Evolutionary conservation across 1,139 yeast genomes (phyloP).

Genomic region (Magnusiomyces suaveolens): DNA sequence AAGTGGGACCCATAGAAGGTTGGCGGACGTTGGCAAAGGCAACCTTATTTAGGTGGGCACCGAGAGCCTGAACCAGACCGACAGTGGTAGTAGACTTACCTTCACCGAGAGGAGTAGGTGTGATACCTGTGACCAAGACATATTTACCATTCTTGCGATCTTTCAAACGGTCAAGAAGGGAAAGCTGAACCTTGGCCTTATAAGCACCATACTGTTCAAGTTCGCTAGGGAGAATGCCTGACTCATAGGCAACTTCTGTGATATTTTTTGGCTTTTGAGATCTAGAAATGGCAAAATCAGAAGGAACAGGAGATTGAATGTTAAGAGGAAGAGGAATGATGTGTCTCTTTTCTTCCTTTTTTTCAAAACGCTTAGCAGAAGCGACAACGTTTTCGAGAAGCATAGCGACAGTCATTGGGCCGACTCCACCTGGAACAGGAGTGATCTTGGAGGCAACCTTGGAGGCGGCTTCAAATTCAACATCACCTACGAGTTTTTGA

Average conservation of each 20-base stretch:
- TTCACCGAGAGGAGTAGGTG: constrained; percentile 97
- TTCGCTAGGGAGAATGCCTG: constrained; percentile 74
- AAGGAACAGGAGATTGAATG: constrained; percentile 74
- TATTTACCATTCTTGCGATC: constrained; percentile 75
- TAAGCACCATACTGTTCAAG: constrained; percentile 85
- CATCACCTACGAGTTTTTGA: constrained; percentile 85
- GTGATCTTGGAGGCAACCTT: constrained; percentile 68
- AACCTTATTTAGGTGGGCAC: constrained; percentile 78
- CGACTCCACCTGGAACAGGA: constrained; percentile 99
- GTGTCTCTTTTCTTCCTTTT: constrained; percentile 26
- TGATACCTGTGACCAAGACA: constrained; percentile 90
- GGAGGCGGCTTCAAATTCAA: constrained; percentile 62
- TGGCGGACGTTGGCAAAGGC: constrained; percentile 96
- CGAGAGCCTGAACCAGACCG: constrained; percentile 92
- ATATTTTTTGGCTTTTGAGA: constrained; percentile 83
- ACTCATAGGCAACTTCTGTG: constrained; percentile 68
- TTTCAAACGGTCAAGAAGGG: constrained; percentile 60
- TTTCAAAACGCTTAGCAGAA: constrained; percentile 55
- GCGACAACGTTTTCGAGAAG: constrained; percentile 75
- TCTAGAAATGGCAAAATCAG: constrained; percentile 87
- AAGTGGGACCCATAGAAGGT: constrained; percentile 98
- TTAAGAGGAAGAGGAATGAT: constrained; percentile 53
- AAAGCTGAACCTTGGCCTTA: constrained; percentile 83
- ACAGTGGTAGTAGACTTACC: constrained; percentile 97
- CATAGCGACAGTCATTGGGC: constrained; percentile 99